Base-by-base conservation (phyloP, 768 basidiomycete genomes). In the Serpula lacrymans region DNA sequence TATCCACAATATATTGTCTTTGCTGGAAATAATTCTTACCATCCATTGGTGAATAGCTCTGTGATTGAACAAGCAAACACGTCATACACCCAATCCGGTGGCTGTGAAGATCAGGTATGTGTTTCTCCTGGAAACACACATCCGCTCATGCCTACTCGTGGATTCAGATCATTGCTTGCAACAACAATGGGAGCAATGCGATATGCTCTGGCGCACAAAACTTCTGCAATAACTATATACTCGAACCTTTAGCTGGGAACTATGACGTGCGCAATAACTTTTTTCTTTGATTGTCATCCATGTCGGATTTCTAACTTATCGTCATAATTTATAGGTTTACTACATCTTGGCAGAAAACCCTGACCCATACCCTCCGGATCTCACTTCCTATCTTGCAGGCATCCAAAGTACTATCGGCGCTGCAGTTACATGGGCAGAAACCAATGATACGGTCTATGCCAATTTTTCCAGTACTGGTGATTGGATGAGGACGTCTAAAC, bases 1-100 rank as follows among this genome's bases (percentile, higher is more conserved):
- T 82, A 82, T 51, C 73, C 77, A 4, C 75, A 74, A 7, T 80
- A 79, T 43, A 65, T 80, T 25, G 57, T 55, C 4, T 84, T 82
- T 45, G 75, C 81, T 1, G 64, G 55, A 5, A 68, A 59, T 3
- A 82, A 81, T 53, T 68, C 75, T 29, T 82, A 82, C 52, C 74
- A 80, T 43, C 50, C 77, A 0, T 64, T 80, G 4, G 78, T 80
- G 4, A 69, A 69, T 0, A 20, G 49, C 2, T 63, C 68, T 3
- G 66, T 65, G 1, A 66, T 80, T 36, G 36, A 52, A 1, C 51
- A 51, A 1, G 78, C 73, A 0, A 75, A 71, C 48, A 64, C 49
- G 1, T 62, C 71, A 30, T 80, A 65, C 65, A 63, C 57, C 16
- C 45, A 55, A n/a, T 51, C 67, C 0, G 60, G 54, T 11, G 80